Conservation (phyloP, 116 monocot genomes). For the Cymodocea nodosa region DNA sequence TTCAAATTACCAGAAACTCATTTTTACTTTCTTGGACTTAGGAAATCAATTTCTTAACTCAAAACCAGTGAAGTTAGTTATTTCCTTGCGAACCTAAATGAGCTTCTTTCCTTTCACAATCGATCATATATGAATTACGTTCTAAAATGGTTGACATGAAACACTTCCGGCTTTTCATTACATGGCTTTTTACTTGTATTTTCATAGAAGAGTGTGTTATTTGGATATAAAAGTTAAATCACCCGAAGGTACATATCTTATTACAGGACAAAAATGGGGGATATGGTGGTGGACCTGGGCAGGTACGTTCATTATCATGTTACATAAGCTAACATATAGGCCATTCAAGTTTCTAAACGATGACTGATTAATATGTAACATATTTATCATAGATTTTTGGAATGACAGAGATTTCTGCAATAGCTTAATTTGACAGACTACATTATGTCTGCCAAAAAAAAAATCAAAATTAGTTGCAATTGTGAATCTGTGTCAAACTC, state of each 20-base stretch:
- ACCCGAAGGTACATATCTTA: neutral
- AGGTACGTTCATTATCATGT: constrained; percentile 33
- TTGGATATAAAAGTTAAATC: neutral
- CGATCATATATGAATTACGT: too few species aligned
- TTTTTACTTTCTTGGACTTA: neutral
- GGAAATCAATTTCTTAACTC: neutral
- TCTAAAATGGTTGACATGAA: too few species aligned
- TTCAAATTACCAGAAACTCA: neutral
- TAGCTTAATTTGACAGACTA: too few species aligned
- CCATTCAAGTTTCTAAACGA: too few species aligned
- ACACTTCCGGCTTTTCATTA: neutral
- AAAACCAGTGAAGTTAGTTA: neutral
- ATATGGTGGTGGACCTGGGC: constrained; percentile 97
- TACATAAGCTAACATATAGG: neutral
- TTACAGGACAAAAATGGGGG: constrained; percentile 75
- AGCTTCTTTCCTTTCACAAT: too few species aligned
- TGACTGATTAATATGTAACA: too few species aligned
- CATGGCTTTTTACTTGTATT: neutral
- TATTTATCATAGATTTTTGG: too few species aligned
- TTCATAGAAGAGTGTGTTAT: neutral
- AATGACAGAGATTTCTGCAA: too few species aligned
- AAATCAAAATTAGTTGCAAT: too few species aligned
- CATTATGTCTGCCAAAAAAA: too few species aligned
- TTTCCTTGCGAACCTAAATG: neutral
- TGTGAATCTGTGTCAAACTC: too few species aligned